Conservation (phyloP, 306 rosid species). For the Prunus fruticosa region DNA sequence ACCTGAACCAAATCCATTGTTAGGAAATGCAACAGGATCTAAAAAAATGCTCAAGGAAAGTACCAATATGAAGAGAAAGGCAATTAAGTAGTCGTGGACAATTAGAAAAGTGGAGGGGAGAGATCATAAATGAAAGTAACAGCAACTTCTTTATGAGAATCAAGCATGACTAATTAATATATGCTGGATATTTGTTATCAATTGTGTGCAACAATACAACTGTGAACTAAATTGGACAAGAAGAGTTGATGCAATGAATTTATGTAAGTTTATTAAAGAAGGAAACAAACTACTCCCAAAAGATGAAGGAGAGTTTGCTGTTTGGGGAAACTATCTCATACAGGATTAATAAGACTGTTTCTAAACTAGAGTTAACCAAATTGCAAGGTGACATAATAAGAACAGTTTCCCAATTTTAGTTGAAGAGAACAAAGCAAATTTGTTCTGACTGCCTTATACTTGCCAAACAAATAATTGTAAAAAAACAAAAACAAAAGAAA, state of each 20-base stretch:
- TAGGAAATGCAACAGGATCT: conserved; percentile 11
- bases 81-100: not conserved
- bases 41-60: conserved; percentile 1
- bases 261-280: not conserved
- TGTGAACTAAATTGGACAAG: too few species aligned
- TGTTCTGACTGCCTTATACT: not conserved
- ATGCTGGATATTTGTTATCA: not conserved
- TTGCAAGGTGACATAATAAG: not conserved
- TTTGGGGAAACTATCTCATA: conserved; percentile 1
- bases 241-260: too few species aligned
- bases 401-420: not conserved
- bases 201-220: not conserved
- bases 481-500: not conserved
- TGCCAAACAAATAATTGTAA: not conserved
- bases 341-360: not conserved
- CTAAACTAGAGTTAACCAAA: not conserved
- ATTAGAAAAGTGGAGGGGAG: not conserved
- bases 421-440: not conserved
- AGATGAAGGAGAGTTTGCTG: not conserved
- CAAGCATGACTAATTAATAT: not conserved
- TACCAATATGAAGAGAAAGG: not conserved
- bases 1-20: conserved; percentile 62
- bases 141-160: not conserved
- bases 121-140: not conserved
- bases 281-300: not conserved